Percentiles rank a stretch among this genome's conserved stretches.
phyloP scores from a whole-genome alignment of 495 filamentous ascomycete genomes.

The Elaphomyces granulatus region DNA sequence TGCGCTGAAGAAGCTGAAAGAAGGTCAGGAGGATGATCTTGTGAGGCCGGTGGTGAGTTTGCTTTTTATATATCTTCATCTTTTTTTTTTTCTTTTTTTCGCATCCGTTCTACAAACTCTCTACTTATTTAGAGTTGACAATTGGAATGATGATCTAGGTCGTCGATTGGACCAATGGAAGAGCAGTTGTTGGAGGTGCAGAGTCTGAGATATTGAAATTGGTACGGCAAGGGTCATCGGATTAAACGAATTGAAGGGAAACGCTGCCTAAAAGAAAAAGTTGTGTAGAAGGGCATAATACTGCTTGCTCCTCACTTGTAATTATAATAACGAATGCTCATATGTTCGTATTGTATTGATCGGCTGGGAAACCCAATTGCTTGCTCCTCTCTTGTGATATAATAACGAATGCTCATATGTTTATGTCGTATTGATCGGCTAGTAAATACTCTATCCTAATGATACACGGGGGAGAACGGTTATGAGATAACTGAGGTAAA shows the following conservation, averaged over 20 bases:
- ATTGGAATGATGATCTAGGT: conserved; percentile 33
- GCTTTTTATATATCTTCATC: conserved; percentile 3
- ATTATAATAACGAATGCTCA: too few species aligned
- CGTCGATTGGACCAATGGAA: conserved; percentile 91
- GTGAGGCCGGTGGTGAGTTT: conserved; percentile 54
- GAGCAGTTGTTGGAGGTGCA: conserved; percentile 56
- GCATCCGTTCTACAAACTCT: conserved; percentile 1
- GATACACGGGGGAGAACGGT: too few species aligned
- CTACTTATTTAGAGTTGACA: conserved; percentile 2
- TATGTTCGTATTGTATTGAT: too few species aligned
- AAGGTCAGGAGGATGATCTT: conserved; percentile 40
- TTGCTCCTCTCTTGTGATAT: too few species aligned
- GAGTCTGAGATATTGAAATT: conserved; percentile 77
- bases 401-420: too few species aligned
- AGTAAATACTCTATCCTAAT: too few species aligned
- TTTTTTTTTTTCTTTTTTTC: neutral
- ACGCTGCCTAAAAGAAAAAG: too few species aligned
- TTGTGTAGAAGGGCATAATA: too few species aligned
- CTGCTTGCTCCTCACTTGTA: conserved; percentile 1
- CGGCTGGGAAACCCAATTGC: too few species aligned
- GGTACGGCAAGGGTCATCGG: conserved; percentile 44
- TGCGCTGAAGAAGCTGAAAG: conserved; percentile 59
- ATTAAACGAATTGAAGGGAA: too few species aligned
- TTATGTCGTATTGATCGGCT: too few species aligned
- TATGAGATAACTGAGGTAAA: too few species aligned